Evolutionary conservation across 805 yeast genomes (phyloP), one percentile per base, ranked within the genome.

Genomic region (Isabelozyma pseudorhagii): DNA sequence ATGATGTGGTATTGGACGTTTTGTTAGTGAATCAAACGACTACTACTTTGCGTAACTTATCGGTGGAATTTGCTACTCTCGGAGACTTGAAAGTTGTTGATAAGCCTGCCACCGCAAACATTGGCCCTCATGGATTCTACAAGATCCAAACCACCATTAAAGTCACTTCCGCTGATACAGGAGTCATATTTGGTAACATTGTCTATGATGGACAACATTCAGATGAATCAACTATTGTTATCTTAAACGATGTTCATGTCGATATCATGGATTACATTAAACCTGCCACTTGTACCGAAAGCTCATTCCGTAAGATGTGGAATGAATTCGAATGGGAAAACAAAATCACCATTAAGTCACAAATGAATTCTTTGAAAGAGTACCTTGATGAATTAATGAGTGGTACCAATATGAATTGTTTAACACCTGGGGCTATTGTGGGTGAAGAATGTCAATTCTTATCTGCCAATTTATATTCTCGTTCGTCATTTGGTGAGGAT

Each of bases 251-350:
- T 66, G 91, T 94, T 45, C 97, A 92, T 66, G 92, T 94, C 51
- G 97, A 94, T 67, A 89, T 94, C 47, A 89, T 94, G 91, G 98
- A 94, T 69, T 94, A 94, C 73, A 91, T 94, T 68, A 90, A 89
- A 67, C 97, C 99, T 17, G 94, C 96, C n/a, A 79, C 81, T 21
- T 89, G 96, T 67, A 75, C 91, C 13, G 98, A 93, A 71, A 82
- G 84, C 42, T 87, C 82, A 58, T 94, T 94, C 87, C 87, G 99
- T 64, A 81, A 84, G 61, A 93, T 92, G 98, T 94, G 99, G 99
- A 90, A 91, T 67, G 97, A 92, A 67, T 94, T 96, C 66, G 99
- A 94, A 73, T 94, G 99, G 99, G 99, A 94, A 71, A 94, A 94
- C 76, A 94, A 94, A 76, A 92, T 94, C 59, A 88, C 92, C 52